These are phyloP conservation scores for Tylopilus intermedius DNA, from an alignment of 768 basidiomycete species.

Conservation along the genomic window DNA sequence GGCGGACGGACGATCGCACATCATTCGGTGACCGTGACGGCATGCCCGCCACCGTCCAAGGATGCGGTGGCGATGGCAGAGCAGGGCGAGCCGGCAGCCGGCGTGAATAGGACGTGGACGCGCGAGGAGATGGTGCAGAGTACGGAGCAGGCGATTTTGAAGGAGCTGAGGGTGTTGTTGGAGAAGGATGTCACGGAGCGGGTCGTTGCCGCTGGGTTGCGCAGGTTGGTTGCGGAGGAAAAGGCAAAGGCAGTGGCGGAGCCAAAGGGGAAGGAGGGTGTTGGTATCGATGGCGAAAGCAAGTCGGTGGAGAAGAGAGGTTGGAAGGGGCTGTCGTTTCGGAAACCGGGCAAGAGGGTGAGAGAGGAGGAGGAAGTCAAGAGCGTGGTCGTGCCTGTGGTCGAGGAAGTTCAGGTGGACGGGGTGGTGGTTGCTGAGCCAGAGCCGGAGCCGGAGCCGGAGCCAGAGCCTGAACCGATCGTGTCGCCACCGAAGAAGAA, in stretches of 20 bases:
- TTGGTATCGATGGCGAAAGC: constrained; percentile 37
- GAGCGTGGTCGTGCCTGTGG: constrained; percentile 13
- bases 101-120: constrained; percentile 45
- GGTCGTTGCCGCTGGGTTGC: constrained; percentile 50
- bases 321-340: constrained; percentile 44
- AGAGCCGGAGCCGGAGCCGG: constrained; percentile 17
- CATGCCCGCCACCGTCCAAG: constrained; percentile 35
- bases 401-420: constrained; percentile 25
- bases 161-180: constrained; percentile 50
- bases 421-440: constrained; percentile 30
- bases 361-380: constrained; percentile 31
- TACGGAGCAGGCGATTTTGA: constrained; percentile 52
- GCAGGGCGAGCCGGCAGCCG: constrained; percentile 26
- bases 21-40: constrained; percentile 53
- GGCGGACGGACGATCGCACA: constrained; percentile 51
- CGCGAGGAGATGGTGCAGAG: constrained; percentile 48
- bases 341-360: constrained; percentile 38
- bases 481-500: constrained; percentile 54
- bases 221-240: constrained; percentile 50
- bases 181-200: constrained; percentile 65
- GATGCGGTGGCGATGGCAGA: constrained; percentile 30
- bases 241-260: constrained; percentile 33
- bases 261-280: constrained; percentile 23
- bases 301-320: constrained; percentile 43
- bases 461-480: constrained; percentile 31